Evolutionary conservation across 129 eudicot species (phyloP).

Genomic region (Gnaphalium uliginosum): DNA sequence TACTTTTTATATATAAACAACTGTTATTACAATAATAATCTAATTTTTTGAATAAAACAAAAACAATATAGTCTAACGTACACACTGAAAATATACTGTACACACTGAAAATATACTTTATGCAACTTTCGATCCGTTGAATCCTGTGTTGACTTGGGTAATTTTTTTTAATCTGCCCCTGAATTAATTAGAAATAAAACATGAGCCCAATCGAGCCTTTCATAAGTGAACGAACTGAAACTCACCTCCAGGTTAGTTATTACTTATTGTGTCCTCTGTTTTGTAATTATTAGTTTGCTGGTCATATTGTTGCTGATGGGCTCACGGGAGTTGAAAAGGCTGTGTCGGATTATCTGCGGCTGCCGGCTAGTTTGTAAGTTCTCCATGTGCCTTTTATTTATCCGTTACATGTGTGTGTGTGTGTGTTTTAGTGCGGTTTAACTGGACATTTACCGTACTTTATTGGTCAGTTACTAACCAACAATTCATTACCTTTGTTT

Average conservation of each 20-base stretch:
- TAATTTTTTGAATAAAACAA: too few species aligned
- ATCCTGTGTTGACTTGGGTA: too few species aligned
- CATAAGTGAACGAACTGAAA: not conserved
- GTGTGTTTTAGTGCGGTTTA: not conserved
- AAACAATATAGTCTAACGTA: too few species aligned
- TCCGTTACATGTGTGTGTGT: not conserved
- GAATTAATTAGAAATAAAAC: not conserved
- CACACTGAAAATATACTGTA: too few species aligned
- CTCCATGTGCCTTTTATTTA: not conserved
- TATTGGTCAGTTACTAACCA: not conserved
- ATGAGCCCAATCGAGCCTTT: not conserved
- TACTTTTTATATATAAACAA: not conserved
- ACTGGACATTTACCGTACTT: not conserved
- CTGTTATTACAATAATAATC: not conserved
- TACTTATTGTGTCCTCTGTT: not conserved
- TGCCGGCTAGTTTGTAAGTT: constrained; percentile 66
- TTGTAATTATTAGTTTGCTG: constrained; percentile 41
- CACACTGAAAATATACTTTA: too few species aligned
- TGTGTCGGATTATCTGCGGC: constrained; percentile 56
- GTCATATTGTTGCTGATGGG: constrained; percentile 42
- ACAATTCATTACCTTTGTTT: not conserved
- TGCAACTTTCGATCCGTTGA: too few species aligned
- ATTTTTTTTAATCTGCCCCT: not conserved
- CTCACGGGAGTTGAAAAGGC: constrained; percentile 44
- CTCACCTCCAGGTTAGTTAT: not conserved